Conservation (phyloP, 768 basidiomycete genomes). For the Myochromella boudieri region DNA sequence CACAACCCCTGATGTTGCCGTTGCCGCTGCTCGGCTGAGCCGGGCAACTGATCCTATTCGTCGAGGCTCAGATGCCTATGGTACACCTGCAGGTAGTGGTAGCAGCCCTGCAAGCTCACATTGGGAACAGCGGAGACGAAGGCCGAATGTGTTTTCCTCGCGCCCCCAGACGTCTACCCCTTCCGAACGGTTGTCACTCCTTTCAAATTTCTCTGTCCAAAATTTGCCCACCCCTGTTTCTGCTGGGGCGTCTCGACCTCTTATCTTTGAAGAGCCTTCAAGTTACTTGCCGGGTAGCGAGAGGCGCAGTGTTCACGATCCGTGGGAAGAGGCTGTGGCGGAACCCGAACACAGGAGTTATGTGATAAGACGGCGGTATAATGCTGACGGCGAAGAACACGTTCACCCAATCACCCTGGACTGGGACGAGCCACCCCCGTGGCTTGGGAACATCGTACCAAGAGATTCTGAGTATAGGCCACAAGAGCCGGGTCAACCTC, state of each 20-base stretch:
- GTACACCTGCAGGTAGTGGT: neutral
- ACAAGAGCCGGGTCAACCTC: slow-evolving; percentile 7
- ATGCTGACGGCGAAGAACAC: slow-evolving; percentile 37
- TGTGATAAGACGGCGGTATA: slow-evolving; percentile 33
- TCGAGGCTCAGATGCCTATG: slow-evolving; percentile 11
- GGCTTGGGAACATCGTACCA: neutral
- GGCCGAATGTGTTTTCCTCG: slow-evolving; percentile 14
- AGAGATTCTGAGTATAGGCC: slow-evolving; percentile 6
- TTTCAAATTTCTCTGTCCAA: slow-evolving; percentile 41
- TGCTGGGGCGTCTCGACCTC: slow-evolving; percentile 27
- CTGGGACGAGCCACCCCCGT: slow-evolving; percentile 35
- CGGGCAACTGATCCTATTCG: slow-evolving; percentile 18
- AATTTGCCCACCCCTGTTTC: slow-evolving; percentile 37
- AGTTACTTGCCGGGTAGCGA: slow-evolving; percentile 28
- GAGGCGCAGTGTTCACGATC: slow-evolving; percentile 3
- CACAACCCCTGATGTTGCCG: slow-evolving; percentile 8
- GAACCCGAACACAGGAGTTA: slow-evolving; percentile 27
- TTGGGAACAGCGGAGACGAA: slow-evolving; percentile 23
- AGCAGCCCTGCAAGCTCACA: slow-evolving; percentile 9
- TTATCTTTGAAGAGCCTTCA: slow-evolving; percentile 41
- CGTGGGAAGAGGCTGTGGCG: slow-evolving; percentile 11
- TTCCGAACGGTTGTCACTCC: slow-evolving; percentile 35
- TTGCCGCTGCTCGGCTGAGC: slow-evolving; percentile 11
- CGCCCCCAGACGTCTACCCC: slow-evolving; percentile 24
- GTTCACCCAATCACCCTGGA: slow-evolving; percentile 39